Evolutionary conservation across 495 filamentous ascomycete genomes (phyloP), one percentile per base, ranked within the genome.

Genomic region (Neurospora sp.): DNA sequence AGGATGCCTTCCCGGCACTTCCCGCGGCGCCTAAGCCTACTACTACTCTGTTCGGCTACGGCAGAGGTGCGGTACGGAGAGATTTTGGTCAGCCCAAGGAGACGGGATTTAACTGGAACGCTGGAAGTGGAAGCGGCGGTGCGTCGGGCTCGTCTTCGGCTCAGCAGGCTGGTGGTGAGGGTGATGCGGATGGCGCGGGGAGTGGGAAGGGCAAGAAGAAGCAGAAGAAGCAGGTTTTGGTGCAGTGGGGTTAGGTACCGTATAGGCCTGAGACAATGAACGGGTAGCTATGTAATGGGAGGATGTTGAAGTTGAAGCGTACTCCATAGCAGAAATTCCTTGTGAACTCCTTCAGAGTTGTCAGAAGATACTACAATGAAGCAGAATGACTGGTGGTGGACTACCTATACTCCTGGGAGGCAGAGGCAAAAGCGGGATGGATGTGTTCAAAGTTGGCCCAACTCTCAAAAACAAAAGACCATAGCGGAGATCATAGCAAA

Each of bases 1-100:
- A 81, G 76, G 90, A 92, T 65, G 89, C 91, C 0, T 98, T 97
- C 79, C 94, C 94, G 2, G 90, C 93, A 4, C 86, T 98, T 6
- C 94, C 94, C 0, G 83, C 89, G 0, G 94, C 92, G 9, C 84
- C 89, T 0, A 96, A 93, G 76, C 93, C 93, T 1, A 90, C 89
- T 72, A 92, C 90, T 7, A 88, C 92, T 8, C 91, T 96, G 74
- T 92, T 93, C 35, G 94, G 93, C 1, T 92, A 94, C 74, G 91
- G 90, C 0, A 86, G 87, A 0, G 89, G 91, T 0, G 90, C 87
- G 27, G 90, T 96, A 39, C 86, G 91, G 65, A 86, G 93, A 81
- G 90, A 93, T 73, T 83, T 89, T 41, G 85, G 85, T 7, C 75
- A 76, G 2, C 68, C 70, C 7, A 76, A 79, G 61, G 80, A 81